Base-by-base conservation (phyloP, 306 rosid genomes). In the Mimosa pudica region DNA sequence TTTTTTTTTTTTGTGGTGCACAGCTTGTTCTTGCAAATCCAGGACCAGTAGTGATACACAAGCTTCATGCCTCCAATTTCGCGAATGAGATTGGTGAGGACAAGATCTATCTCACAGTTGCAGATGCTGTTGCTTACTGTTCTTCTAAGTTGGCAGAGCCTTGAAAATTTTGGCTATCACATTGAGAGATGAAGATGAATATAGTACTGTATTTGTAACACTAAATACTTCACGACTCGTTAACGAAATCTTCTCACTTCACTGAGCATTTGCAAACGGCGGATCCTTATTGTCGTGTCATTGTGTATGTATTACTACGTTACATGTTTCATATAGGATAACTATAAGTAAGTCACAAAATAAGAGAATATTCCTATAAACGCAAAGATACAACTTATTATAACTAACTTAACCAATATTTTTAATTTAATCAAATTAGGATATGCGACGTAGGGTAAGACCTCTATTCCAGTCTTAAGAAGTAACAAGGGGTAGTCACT, bases 1-100 rank as follows among this genome's bases (percentile, higher is more conserved):
- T 7, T 24, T 71, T 8, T 7, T 24, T 71, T 8, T 61, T 75
- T 46, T 32, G 33, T 38, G 61, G 77, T 82, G 61, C 36, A 70
- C 94, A 94, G 97, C 97, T 94, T 86, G 87, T 94, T 77, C 89
- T 94, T 14, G 98, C 98, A 51, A 94, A 94, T 78, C 98, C 98
- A 0, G 98, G 98, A 4, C 91, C 97, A 0, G 71, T 79, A 70
- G 98, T 94, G 88, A 90, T 92, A 18, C 89, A 87, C 87, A 94
- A 94, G 83, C 93, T 94, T 75, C 92, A 87, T 71, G 82, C 92
- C 41, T 89, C 98, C 45, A 77, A 83, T 48, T 73, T 94, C 61
- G 86, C 91, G 41, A 73, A 63, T 70, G 48, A 89, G 85, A 91
- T 94, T 1, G 98, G 98, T 1, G 93, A 91, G 70, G 90, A 91